Evolutionary conservation across 352 stramenopile genomes (phyloP).

Genomic region (Phytopythium boreale): DNA sequence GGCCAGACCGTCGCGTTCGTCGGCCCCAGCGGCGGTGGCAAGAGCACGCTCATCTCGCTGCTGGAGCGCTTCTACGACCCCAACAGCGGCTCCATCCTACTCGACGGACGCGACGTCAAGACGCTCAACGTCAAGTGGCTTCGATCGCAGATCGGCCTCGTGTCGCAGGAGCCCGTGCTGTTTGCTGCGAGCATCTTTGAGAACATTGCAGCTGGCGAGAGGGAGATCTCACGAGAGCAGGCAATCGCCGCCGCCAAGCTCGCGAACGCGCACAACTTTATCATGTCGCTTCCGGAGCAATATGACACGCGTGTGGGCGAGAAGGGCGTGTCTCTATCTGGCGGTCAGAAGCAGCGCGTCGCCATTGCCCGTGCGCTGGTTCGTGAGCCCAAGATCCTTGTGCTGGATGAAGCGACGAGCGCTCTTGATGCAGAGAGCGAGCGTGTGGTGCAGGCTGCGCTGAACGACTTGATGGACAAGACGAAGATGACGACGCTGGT

Average conservation of each 20-base stretch:
- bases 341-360: slow-evolving; percentile 36
- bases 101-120: slow-evolving; percentile 70
- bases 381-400: slow-evolving; percentile 73
- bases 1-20: slow-evolving; percentile 87
- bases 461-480: slow-evolving; percentile 51
- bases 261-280: slow-evolving; percentile 39
- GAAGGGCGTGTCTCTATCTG: slow-evolving; percentile 29
- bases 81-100: slow-evolving; percentile 48
- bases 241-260: slow-evolving; percentile 20
- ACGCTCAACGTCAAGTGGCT: slow-evolving; percentile 66
- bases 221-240: slow-evolving; percentile 4
- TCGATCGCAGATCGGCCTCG: slow-evolving; percentile 42
- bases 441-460: slow-evolving; percentile 65
- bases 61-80: slow-evolving; percentile 86
- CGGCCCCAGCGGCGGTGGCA: slow-evolving; percentile 85
- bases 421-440: slow-evolving; percentile 83
- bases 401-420: slow-evolving; percentile 86
- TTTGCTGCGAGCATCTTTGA: slow-evolving; percentile 77
- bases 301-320: slow-evolving; percentile 62
- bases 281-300: slow-evolving; percentile 78
- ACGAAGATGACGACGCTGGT: slow-evolving; percentile 54
- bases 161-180: slow-evolving; percentile 75
- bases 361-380: slow-evolving; percentile 55
- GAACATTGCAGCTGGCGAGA: slow-evolving; percentile 62
- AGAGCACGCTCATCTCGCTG: slow-evolving; percentile 78